Base-by-base conservation (phyloP, 164 flowering plant genomes). In the Cinnamomum chago region DNA sequence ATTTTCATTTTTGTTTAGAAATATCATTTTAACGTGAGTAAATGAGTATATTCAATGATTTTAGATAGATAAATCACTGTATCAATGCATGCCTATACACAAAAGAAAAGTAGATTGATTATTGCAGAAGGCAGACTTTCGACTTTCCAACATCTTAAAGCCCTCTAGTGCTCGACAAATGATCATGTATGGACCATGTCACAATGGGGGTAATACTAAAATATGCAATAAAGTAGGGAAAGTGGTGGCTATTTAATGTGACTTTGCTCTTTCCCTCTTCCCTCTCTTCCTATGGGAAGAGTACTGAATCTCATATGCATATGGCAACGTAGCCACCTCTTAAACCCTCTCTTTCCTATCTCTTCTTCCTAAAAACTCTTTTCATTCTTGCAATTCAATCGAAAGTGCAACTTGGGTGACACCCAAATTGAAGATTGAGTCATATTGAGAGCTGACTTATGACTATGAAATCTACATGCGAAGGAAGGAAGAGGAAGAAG, bases 211-310 rank as follows among this genome's bases (percentile, higher is more conserved):
- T 64, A 25, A 23, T 24, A 25, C 28, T 25, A 25, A 27, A 67
- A 67, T 10, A 67, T 67, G 12, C 12, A 0, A 35, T 28, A 68
- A 68, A 67, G 69, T 35, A 15, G 12, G 15, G n/a, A 67, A 67
- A 15, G 69, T 28, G 18, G 11, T 28, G 35, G 28, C 47, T 30
- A 67, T 67, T 30, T 67, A 4, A 67, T 20, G 27, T 17, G 12
- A 24, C 9, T 11, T 9, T 58, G 18, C 35, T 20, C 40, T 64
- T 62, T 62, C 51, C 15, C 74, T 58, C 74, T 62, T 33, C 67
- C 14, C 24, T 72, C 66, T n/a, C 74, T 33, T 18, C 74, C 74
- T 33, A 33, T 71, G 66, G 64, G 66, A 30, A 35, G 50, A 18
- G 18, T n/a, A 17, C 74, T 58, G 9, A 52, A 70, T 58, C 64